phyloP scores from a whole-genome alignment of 176 grass and related monocot genomes.

The barley (Hordeum vulgare) region MorexV3_pseudomolecules_assembly NC_058518.1:70297785-70298284 shows the following conservation, averaged over 20 bases:
- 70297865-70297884: slow-evolving; percentile 82
- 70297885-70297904: slow-evolving; percentile 61
- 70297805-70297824: not conserved
- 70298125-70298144: slow-evolving; percentile 70
- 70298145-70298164: slow-evolving; percentile 23
- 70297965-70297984: not conserved
- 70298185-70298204: not conserved
- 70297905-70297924: slow-evolving; percentile 36
- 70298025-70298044: slow-evolving; percentile 55
- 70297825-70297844: not conserved
- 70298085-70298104: slow-evolving; percentile 76
- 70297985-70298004: not conserved
- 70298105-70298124: slow-evolving; percentile 58
- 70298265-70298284: not conserved
- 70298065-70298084: slow-evolving; percentile 74
- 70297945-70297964: slow-evolving; percentile 33
- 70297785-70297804: not conserved
- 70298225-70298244: not conserved
- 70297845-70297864: slow-evolving; percentile 85
- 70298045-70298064: slow-evolving; percentile 90
- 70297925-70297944: slow-evolving; percentile 63
- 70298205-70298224: not conserved
- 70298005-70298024: not conserved
- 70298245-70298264: not conserved
- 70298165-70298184: not conserved